Conservation (phyloP, 192 early-diverging fungal species). For the Allomyces macrogynus region DNA sequence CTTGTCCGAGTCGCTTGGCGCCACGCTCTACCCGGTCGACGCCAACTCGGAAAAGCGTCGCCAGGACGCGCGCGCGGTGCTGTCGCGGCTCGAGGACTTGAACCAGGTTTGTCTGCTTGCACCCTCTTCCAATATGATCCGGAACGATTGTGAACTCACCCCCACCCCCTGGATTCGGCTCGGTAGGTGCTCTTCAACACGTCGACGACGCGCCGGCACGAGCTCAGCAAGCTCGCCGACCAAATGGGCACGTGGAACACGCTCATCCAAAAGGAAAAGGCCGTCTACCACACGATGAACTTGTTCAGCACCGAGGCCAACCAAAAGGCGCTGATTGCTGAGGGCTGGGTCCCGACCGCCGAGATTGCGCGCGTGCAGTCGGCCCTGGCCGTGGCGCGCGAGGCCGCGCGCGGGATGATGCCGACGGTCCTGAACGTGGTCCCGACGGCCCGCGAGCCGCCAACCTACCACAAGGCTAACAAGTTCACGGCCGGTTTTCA, state of each 20-base stretch:
- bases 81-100: slow-evolving; percentile 73
- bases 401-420: slow-evolving; percentile 70
- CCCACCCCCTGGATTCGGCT: neutral
- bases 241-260: slow-evolving; percentile 72
- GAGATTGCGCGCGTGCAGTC: slow-evolving; percentile 63
- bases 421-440: slow-evolving; percentile 74
- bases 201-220: slow-evolving; percentile 53
- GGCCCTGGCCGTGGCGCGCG: slow-evolving; percentile 64
- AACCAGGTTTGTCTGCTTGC: slow-evolving; percentile 8
- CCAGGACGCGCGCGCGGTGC: slow-evolving; percentile 57
- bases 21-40: slow-evolving; percentile 81
- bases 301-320: slow-evolving; percentile 82
- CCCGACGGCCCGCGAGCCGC: slow-evolving; percentile 66
- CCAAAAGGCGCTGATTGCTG: slow-evolving; percentile 86
- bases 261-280: slow-evolving; percentile 92
- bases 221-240: slow-evolving; percentile 69
- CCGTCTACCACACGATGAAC: slow-evolving; percentile 90
- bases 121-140: neutral
- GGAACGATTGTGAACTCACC: neutral
- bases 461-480: slow-evolving; percentile 89
- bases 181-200: slow-evolving; percentile 66
- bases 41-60: slow-evolving; percentile 63
- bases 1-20: slow-evolving; percentile 87
- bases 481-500: slow-evolving; percentile 95
- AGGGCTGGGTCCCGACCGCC: slow-evolving; percentile 91